These are phyloP conservation scores for Trifolium repens DNA, from an alignment of 306 rosid species.

Conservation along the genomic window DNA sequence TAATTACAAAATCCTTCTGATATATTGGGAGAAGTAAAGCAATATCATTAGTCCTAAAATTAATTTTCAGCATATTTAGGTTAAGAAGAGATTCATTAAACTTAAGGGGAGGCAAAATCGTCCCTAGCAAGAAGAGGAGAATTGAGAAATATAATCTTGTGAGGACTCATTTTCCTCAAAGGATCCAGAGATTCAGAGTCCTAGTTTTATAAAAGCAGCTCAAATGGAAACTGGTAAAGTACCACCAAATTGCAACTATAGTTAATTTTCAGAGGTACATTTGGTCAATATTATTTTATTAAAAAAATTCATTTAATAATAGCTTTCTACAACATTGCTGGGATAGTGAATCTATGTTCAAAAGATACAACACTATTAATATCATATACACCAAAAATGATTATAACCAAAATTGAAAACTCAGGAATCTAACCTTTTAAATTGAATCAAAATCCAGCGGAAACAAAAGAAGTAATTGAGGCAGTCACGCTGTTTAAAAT, in stretches of 20 bases:
- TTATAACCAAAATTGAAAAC: background rate
- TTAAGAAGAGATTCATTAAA: background rate
- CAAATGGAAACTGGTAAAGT: background rate
- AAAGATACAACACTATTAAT: constrained; percentile 14
- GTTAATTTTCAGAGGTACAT: no score
- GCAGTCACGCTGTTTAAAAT: constrained; percentile 91
- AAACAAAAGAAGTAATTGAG: constrained; percentile 97
- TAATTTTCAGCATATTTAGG: background rate
- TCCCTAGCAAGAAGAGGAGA: constrained; percentile 15
- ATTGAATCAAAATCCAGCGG: constrained; percentile 97
- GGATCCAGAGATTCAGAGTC: background rate
- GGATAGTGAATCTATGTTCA: constrained; percentile 19
- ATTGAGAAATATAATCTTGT: background rate
- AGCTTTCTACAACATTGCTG: constrained; percentile 14
- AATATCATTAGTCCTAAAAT: constrained; percentile 3
- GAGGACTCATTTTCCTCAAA: constrained; percentile 4
- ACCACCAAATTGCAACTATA: background rate
- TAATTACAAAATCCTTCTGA: background rate
- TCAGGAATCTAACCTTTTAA: constrained; percentile 78
- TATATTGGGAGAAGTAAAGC: constrained; percentile 8
- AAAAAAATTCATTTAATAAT: background rate
- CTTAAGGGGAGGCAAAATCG: background rate
- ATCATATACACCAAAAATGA: constrained; percentile 17
- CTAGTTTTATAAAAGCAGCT: background rate
- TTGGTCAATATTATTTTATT: background rate